A percentile compares a stretch with the other conserved stretches of the same genome.
Conservation (phyloP, 78 protist species). For the Dictyostelium capitatum region DNA sequence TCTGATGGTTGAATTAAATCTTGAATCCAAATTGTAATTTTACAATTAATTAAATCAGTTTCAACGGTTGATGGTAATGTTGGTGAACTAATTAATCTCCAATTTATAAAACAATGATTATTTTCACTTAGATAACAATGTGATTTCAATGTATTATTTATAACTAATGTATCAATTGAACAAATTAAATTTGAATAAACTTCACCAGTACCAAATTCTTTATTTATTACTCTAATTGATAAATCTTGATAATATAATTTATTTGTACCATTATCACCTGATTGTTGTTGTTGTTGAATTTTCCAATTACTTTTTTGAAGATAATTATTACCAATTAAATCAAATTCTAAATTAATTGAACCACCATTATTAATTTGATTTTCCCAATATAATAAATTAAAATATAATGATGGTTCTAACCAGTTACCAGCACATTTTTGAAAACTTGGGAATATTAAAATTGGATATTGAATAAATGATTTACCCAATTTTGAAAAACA, state of each 20-base stretch:
- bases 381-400: not conserved
- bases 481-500: not conserved
- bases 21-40: not conserved
- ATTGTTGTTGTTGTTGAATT: too few species aligned
- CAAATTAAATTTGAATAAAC: not conserved
- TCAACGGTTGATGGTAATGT: not conserved
- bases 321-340: not conserved
- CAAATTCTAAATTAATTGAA: not conserved
- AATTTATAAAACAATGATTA: not conserved
- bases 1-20: not conserved
- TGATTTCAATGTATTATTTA: not conserved
- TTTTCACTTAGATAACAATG: not conserved
- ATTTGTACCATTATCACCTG: not conserved
- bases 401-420: slow-evolving; percentile 16
- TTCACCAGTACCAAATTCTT: not conserved
- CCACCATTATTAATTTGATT: not conserved
- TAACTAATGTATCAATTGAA: not conserved
- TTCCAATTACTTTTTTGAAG: not conserved
- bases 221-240: not conserved
- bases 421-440: slow-evolving; percentile 17
- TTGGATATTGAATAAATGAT: not conserved
- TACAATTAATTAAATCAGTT: not conserved
- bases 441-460: not conserved
- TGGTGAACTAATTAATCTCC: not conserved
- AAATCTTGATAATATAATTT: slow-evolving; percentile 4